Conservation (phyloP, 116 monocot genomes). For the Posidonia oceanica region DNA sequence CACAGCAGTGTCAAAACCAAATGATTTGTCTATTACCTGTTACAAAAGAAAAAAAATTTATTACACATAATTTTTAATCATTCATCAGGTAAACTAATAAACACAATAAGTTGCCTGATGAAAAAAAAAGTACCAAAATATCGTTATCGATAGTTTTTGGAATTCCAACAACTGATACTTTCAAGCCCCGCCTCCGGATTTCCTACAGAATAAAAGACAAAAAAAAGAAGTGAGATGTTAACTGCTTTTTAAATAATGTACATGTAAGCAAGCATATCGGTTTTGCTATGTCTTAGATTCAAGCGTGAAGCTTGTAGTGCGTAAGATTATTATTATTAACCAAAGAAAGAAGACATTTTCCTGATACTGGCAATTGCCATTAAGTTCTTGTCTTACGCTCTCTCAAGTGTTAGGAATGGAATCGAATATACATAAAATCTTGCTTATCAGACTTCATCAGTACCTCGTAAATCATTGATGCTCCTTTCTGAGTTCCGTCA, state of each 20-base stretch:
- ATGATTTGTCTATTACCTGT: slow-evolving; percentile 90
- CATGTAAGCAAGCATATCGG: too few relatives aligned
- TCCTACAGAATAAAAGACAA: slow-evolving; percentile 21
- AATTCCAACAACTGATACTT: slow-evolving; percentile 46
- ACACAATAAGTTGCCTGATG: not conserved
- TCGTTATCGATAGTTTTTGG: slow-evolving; percentile 71
- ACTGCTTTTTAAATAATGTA: too few relatives aligned
- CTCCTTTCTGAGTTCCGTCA: slow-evolving; percentile 57
- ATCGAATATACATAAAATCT: not conserved
- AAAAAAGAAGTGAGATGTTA: too few relatives aligned
- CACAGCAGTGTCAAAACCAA: slow-evolving; percentile 96
- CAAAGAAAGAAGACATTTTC: too few relatives aligned
- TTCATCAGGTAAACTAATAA: not conserved
- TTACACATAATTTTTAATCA: not conserved
- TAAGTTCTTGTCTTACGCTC: too few relatives aligned
- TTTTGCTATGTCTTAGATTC: too few relatives aligned
- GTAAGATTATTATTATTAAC: too few relatives aligned
- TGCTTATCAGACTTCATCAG: not conserved
- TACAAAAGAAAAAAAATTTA: not conserved
- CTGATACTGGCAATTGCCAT: too few relatives aligned
- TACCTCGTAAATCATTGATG: slow-evolving; percentile 56
- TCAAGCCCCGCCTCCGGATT: slow-evolving; percentile 39
- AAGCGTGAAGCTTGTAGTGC: too few relatives aligned
- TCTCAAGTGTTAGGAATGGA: too few relatives aligned
- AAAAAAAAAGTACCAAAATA: slow-evolving; percentile 29